These are phyloP conservation scores for Oryza officinalis DNA, from an alignment of 176 grass and related monocot genomes.

Conservation along the genomic window DNA sequence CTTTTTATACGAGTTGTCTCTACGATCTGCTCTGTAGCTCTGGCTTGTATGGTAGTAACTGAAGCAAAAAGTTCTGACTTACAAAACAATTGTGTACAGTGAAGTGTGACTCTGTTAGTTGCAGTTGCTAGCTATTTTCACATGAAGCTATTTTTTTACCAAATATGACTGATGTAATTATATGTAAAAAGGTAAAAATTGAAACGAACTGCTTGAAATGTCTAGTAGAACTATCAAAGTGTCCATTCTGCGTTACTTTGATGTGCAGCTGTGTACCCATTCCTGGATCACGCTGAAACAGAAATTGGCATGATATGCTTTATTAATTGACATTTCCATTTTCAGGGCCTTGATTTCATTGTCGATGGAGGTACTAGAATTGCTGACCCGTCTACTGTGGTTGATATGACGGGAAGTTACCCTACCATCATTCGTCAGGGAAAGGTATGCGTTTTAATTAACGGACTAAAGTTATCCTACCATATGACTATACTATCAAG, in stretches of 20 bases:
- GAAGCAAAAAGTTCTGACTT: background rate
- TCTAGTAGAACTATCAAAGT: background rate
- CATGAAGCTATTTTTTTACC: background rate
- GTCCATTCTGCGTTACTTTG: background rate
- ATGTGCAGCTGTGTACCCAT: background rate
- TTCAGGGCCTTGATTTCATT: slow-evolving; percentile 96
- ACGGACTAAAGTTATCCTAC: background rate
- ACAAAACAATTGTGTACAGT: background rate
- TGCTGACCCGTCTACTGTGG: slow-evolving; percentile 91
- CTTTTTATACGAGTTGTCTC: slow-evolving; percentile 1
- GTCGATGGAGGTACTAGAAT: slow-evolving; percentile 81
- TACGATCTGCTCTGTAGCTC: background rate
- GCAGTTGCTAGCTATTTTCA: background rate
- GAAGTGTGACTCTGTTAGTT: background rate
- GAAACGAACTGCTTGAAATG: background rate
- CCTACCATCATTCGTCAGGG: slow-evolving; percentile 86
- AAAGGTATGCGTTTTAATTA: slow-evolving; percentile 54
- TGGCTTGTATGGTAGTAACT: background rate
- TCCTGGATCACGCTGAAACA: background rate
- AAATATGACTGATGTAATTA: background rate
- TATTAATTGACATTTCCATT: slow-evolving; percentile 25
- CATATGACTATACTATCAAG: background rate
- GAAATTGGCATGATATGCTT: background rate
- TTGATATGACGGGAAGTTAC: slow-evolving; percentile 78
- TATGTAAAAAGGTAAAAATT: background rate